These are phyloP conservation scores for Candida tropicalis DNA, from an alignment of 1,139 yeast species.

Conservation along the genomic window DNA sequence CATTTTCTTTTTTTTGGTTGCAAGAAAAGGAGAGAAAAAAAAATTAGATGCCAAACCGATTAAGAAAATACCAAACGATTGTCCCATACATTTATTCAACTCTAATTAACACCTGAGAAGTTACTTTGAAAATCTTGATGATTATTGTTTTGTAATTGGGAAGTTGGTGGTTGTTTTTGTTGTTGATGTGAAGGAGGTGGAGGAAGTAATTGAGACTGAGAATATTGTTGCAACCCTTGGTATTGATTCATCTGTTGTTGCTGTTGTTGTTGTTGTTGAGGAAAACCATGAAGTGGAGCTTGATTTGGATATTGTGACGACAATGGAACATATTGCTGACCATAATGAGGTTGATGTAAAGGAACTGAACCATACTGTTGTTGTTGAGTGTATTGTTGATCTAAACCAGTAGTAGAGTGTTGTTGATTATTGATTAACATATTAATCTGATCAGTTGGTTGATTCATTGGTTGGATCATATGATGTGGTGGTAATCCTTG, in stretches of 20 bases:
- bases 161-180: slow-evolving; percentile 4
- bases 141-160: slow-evolving; percentile 1
- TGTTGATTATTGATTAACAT: neutral
- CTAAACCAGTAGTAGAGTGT: neutral
- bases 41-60: too few relatives aligned
- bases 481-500: slow-evolving; percentile 1
- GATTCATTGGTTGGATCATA: neutral
- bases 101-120: neutral
- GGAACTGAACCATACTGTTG: slow-evolving; percentile 3
- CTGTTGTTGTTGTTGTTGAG: slow-evolving; percentile 8
- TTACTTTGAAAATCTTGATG: slow-evolving; percentile 3
- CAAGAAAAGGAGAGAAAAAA: neutral
- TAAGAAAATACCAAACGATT: too few relatives aligned
- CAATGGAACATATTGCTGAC: slow-evolving; percentile 1
- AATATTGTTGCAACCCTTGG: slow-evolving; percentile 12
- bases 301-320: neutral
- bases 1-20: too few relatives aligned
- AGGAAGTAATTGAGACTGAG: slow-evolving; percentile 6
- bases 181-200: slow-evolving; percentile 12
- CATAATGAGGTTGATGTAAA: slow-evolving; percentile 2
- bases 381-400: slow-evolving; percentile 2
- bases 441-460: slow-evolving; percentile 4
- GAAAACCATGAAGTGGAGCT: slow-evolving; percentile 4
- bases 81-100: too few relatives aligned
- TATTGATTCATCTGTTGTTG: slow-evolving; percentile 14